A percentile compares a stretch with the other conserved stretches of the same genome.
phyloP scores from a whole-genome alignment of 2,329 filamentous ascomycete species.

The Chrysoporthe deuterocubensis region DNA sequence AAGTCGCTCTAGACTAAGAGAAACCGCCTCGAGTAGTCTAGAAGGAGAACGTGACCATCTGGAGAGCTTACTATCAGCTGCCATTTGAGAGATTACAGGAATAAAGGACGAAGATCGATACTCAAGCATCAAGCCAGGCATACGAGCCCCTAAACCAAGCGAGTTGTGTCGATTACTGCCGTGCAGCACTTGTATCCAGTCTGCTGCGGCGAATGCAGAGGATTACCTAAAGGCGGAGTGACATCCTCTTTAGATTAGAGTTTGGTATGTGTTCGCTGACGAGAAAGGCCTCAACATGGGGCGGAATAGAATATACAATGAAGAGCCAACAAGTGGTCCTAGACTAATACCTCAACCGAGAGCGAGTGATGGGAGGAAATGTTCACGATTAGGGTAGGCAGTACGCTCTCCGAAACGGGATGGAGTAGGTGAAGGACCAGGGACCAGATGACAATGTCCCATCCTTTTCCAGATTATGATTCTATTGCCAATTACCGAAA shows the following conservation, averaged over 20 bases:
- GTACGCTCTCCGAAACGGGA: not conserved
- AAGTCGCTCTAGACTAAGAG: too few relatives aligned
- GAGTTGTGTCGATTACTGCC: too few relatives aligned
- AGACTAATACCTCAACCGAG: not conserved
- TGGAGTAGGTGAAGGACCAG: not conserved
- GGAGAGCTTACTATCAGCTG: too few relatives aligned
- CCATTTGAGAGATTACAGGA: not conserved
- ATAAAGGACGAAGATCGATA: not conserved
- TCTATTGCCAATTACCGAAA: constrained; percentile 21
- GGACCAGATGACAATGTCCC: not conserved
- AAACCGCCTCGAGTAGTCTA: not conserved
- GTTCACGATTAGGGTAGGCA: not conserved
- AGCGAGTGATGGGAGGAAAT: not conserved
- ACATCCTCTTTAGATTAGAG: not conserved
- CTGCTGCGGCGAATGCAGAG: not conserved
- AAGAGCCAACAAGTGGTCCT: not conserved
- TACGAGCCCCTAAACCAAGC: not conserved
- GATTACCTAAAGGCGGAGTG: too few relatives aligned
- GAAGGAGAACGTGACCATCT: too few relatives aligned
- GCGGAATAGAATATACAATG: not conserved
- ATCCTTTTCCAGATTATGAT: constrained; percentile 9
- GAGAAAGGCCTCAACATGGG: not conserved
- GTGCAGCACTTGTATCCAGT: not conserved
- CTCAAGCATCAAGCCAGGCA: not conserved
- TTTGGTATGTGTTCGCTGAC: not conserved